A percentile compares a stretch with the other conserved stretches of the same genome.
These are phyloP conservation scores for Pseudopyricularia javanii DNA, from an alignment of 2,329 filamentous ascomycete genomes.

Conservation along the genomic window DNA sequence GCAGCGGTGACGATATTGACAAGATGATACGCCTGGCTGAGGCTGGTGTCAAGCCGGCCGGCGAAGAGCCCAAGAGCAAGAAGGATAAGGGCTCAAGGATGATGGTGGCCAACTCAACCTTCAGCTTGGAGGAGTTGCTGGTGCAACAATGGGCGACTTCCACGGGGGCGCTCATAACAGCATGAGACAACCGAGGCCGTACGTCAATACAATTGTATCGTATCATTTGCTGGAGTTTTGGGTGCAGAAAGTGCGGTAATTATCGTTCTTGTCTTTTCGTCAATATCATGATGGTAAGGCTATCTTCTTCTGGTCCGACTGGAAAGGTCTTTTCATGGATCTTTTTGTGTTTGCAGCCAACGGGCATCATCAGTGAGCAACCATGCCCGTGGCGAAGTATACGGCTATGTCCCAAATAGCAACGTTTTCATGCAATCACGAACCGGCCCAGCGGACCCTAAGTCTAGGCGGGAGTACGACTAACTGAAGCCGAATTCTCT, in stretches of 20 bases:
- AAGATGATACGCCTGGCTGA: conserved; percentile 53
- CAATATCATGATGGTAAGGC: not conserved
- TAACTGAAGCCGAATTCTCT: not conserved
- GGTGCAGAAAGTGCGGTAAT: not conserved
- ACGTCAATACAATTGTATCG: not conserved
- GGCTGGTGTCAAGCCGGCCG: conserved; percentile 40
- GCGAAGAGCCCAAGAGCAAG: conserved; percentile 40
- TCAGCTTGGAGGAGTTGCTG: conserved; percentile 86
- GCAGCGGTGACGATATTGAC: conserved; percentile 47
- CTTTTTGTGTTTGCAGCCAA: no score
- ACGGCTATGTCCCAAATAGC: no score
- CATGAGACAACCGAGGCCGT: not conserved
- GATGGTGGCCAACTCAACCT: conserved; percentile 69
- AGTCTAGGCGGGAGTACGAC: not conserved
- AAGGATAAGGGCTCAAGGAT: conserved; percentile 49
- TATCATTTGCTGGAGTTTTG: not conserved
- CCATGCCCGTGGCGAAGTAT: no score
- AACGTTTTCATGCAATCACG: no score
- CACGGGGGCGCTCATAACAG: not conserved
- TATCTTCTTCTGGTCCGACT: not conserved
- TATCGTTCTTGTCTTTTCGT: not conserved
- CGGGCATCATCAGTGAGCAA: no score
- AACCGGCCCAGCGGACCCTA: no score
- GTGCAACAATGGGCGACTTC: conserved; percentile 26
- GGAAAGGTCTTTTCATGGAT: no score